A percentile compares a stretch with the other conserved stretches of the same genome.
Evolutionary conservation across 2,329 filamentous ascomycete genomes (phyloP).

Genomic region (Epichloe uncinata): DNA sequence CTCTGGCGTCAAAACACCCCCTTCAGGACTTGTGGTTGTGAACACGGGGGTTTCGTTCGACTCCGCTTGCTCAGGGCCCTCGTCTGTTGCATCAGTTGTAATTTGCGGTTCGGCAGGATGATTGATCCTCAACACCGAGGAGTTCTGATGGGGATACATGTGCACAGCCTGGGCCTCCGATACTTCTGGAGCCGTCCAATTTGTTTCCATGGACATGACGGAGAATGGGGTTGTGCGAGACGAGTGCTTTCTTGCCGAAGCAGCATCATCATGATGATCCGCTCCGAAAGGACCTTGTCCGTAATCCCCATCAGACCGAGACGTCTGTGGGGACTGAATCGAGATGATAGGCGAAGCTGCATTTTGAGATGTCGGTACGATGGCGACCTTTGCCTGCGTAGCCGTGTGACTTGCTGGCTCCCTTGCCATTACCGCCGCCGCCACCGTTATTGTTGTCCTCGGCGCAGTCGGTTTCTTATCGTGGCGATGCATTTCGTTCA

Average conservation of each 20-base stretch:
- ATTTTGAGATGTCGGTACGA: not conserved
- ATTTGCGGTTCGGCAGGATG: slow-evolving; percentile 39
- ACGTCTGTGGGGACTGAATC: not conserved
- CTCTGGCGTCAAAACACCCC: slow-evolving; percentile 36
- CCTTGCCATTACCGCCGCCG: not conserved
- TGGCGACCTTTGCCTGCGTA: not conserved
- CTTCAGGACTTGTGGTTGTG: slow-evolving; percentile 25
- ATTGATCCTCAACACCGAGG: slow-evolving; percentile 47
- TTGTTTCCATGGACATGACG: slow-evolving; percentile 46
- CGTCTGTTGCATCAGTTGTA: slow-evolving; percentile 22
- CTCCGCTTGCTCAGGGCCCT: slow-evolving; percentile 10
- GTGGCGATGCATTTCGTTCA: slow-evolving; percentile 27
- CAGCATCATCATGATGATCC: slow-evolving; percentile 40
- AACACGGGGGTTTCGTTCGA: slow-evolving; percentile 21
- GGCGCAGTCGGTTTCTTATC: not conserved
- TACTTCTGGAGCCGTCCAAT: slow-evolving; percentile 46
- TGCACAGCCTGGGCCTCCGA: slow-evolving; percentile 49
- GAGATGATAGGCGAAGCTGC: not conserved
- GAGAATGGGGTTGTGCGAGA: slow-evolving; percentile 50
- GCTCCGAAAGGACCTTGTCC: slow-evolving; percentile 23
- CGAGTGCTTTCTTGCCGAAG: slow-evolving; percentile 38
- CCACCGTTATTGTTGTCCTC: not conserved
- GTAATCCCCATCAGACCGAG: not conserved
- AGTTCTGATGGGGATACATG: slow-evolving; percentile 52
- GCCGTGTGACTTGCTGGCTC: not conserved